Evolutionary conservation across 495 filamentous ascomycete species (phyloP), one percentile per base, ranked within the genome.

Genomic region (Aspergillus homomorphus): DNA sequence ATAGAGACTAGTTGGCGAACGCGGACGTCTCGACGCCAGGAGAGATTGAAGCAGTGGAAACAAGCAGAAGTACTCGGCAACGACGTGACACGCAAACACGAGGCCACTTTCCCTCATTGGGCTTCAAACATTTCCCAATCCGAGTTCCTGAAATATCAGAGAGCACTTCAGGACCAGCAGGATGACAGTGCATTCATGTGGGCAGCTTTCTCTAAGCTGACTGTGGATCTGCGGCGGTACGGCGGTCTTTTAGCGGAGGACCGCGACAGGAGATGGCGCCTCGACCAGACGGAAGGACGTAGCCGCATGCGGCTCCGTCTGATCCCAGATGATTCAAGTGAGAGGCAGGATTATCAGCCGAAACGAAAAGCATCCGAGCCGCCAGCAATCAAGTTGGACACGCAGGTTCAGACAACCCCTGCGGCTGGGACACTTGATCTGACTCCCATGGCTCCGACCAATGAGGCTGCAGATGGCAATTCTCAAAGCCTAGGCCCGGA

Each of bases 271-370:
- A 96, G 89, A 68, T 98, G 91, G 91, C 90, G 88, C 66, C 83
- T 98, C 8, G 94, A 98, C 68, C 84, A 94, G 65, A 98, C 92
- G 0, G 94, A 98, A 76, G 95, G 93, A 41, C 84, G 92, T 16
- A 96, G 96, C 68, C 89, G 95, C 38, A 97, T 97, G 92, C 84
- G 95, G 43, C 77, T 95, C 52, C 84, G 94, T 5, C 83, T 96
- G 49, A 80, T 95, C 21, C 89, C 89, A 6, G 90, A 95, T 65
- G 82, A 82, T 45, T 81, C 83, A 16, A 75, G 77, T 12, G 84
- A 87, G 43, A 79, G 84, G 58, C 82, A 88, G 49, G 84, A 91
- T 50, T 95, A 94, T 66, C 90, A 93, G 58, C 92, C 94, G 0
- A 97, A 96, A 69, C 78, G 89, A 6, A 90, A 84, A 62, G 78